Evolutionary conservation across 2,329 filamentous ascomycete genomes (phyloP).

Genomic region (Penicillium sp.): DNA sequence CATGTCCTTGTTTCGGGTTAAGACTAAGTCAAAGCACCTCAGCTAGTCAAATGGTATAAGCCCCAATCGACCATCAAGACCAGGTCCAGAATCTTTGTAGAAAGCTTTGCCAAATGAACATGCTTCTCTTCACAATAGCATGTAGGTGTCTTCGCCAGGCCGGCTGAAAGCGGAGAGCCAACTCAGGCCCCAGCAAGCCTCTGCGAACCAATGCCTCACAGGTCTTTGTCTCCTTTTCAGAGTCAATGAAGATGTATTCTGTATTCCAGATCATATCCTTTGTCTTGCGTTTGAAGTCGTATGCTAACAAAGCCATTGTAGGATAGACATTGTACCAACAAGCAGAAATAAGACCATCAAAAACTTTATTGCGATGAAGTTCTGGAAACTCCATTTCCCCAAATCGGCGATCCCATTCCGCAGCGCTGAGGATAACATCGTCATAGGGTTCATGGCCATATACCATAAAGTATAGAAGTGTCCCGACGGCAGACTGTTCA

Average conservation of each 20-base stretch:
- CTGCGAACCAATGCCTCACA: constrained; percentile 10
- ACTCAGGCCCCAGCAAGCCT: constrained; percentile 15
- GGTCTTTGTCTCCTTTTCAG: constrained; percentile 11
- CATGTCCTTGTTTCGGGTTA: no score
- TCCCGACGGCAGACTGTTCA: constrained; percentile 19
- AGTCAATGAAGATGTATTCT: constrained; percentile 15
- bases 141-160: constrained; percentile 11
- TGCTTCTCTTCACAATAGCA: constrained; percentile 3
- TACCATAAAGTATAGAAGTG: constrained; percentile 23
- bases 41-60: no score
- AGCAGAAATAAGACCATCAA: constrained; percentile 16
- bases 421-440: background rate
- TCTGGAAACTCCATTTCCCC: constrained; percentile 17
- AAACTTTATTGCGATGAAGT: constrained; percentile 15
- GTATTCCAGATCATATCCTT: constrained; percentile 9
- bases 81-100: constrained; percentile 9
- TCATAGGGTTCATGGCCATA: constrained; percentile 20
- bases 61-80: no score
- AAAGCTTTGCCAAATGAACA: constrained; percentile 12
- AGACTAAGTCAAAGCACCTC: no score
- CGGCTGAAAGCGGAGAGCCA: constrained; percentile 13
- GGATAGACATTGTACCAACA: constrained; percentile 24
- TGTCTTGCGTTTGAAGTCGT: constrained; percentile 20
- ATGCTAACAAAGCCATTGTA: constrained; percentile 20
- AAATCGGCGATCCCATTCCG: constrained; percentile 13